A percentile compares a stretch with the other conserved stretches of the same genome.
These are phyloP conservation scores for Dioszegia crocea DNA, from an alignment of 768 basidiomycete species.

Conservation along the genomic window DNA sequence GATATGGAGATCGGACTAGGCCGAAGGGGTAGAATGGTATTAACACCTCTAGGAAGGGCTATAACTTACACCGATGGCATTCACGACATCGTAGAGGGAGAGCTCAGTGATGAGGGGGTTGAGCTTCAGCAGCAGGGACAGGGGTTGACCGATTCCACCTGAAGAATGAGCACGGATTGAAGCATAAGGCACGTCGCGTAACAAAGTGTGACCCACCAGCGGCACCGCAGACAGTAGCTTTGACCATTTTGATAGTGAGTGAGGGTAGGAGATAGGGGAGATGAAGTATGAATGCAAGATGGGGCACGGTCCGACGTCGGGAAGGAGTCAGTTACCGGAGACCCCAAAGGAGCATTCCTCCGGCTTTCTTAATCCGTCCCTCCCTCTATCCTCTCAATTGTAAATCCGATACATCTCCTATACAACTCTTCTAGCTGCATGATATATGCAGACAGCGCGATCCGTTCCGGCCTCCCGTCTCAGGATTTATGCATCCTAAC, in stretches of 20 bases:
- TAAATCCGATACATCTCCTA: too few relatives aligned
- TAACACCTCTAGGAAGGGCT: too few relatives aligned
- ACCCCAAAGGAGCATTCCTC: too few relatives aligned
- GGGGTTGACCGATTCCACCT: conserved; percentile 92
- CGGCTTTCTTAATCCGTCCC: too few relatives aligned
- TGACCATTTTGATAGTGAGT: conserved; percentile 56
- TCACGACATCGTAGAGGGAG: conserved; percentile 89
- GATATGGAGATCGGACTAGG: too few relatives aligned
- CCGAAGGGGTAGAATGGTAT: too few relatives aligned
- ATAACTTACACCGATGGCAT: conserved; percentile 71
- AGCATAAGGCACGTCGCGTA: background rate
- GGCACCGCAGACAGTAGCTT: conserved; percentile 95
- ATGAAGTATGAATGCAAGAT: background rate
- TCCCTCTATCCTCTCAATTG: too few relatives aligned
- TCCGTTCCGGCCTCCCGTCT: background rate
- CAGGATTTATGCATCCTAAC: too few relatives aligned
- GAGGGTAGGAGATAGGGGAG: background rate
- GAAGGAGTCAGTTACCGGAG: too few relatives aligned
- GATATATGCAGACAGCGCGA: too few relatives aligned
- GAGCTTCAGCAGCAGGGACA: conserved; percentile 86
- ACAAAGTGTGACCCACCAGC: conserved; percentile 59
- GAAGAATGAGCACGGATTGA: background rate
- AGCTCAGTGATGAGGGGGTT: conserved; percentile 82
- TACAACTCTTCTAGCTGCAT: too few relatives aligned
- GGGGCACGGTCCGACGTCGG: background rate